Conservation (phyloP, 352 stramenopile genomes). For the Pythium monospermum region DNA sequence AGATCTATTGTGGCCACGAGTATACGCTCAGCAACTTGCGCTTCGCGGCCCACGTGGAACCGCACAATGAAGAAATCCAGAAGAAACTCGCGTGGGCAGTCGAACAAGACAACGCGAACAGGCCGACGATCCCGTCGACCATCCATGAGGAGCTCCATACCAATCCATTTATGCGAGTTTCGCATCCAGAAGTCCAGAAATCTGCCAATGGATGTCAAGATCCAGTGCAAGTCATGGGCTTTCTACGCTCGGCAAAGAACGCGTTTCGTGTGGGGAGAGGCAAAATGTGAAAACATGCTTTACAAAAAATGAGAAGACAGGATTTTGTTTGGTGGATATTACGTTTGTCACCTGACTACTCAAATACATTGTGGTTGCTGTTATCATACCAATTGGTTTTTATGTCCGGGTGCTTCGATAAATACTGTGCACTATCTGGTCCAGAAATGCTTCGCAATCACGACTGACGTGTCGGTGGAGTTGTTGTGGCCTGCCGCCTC, state of each 20-base stretch:
- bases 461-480: no score
- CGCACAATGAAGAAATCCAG: conserved; percentile 64
- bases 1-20: conserved; percentile 91
- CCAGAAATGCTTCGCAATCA: no score
- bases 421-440: no score
- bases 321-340: background rate
- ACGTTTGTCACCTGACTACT: background rate
- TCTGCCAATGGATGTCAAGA: conserved; percentile 41
- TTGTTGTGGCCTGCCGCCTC: no score
- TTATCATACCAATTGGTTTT: no score
- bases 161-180: conserved; percentile 81
- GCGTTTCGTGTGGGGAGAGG: conserved; percentile 49
- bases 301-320: background rate
- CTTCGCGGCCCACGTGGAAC: conserved; percentile 89
- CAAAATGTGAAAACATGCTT: conserved; percentile 14
- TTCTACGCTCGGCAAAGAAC: conserved; percentile 57
- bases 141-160: conserved; percentile 62
- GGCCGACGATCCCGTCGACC: conserved; percentile 89
- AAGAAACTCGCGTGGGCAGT: conserved; percentile 62
- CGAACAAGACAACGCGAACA: conserved; percentile 25
- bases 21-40: conserved; percentile 89
- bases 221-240: conserved; percentile 48
- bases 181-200: conserved; percentile 37
- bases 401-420: no score
- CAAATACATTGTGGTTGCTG: no score